A percentile compares a stretch with the other conserved stretches of the same genome.
These are phyloP conservation scores for Cyanidioschyzon merolae DNA, from an alignment of 23 red algal species.

Conservation along the genomic window DNA sequence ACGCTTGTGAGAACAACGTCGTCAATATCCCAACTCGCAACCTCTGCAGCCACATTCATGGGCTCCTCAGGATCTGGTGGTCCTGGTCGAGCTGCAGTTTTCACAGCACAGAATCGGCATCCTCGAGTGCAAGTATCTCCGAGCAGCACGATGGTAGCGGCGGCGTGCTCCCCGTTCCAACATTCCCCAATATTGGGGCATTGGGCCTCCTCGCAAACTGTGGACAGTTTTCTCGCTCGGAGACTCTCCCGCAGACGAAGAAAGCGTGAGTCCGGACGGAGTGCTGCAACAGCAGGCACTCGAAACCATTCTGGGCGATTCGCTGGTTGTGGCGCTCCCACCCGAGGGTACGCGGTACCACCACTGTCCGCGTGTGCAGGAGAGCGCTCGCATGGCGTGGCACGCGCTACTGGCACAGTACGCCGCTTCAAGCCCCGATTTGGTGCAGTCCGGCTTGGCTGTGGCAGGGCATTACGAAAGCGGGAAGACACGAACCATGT, in stretches of 20 bases:
- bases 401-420: no score
- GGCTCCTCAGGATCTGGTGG: conserved; percentile 64
- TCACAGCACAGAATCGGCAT: conserved; percentile 96
- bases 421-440: no score
- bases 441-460: no score
- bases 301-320: conserved; percentile 50
- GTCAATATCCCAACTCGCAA: conserved; percentile 64
- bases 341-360: neutral
- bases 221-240: conserved; percentile 35
- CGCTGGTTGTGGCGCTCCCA: conserved; percentile 13
- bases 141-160: conserved; percentile 92
- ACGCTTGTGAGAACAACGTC: conserved; percentile 92
- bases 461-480: no score
- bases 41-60: conserved; percentile 57
- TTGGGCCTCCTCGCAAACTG: conserved; percentile 95
- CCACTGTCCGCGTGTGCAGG: no score
- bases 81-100: conserved; percentile 39
- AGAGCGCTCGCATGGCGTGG: no score
- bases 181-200: conserved; percentile 99
- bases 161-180: conserved; percentile 74
- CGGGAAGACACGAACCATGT: no score
- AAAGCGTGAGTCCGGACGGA: conserved; percentile 38
- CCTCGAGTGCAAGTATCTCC: conserved; percentile 95
- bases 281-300: conserved; percentile 46
- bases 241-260: conserved; percentile 29